A percentile compares a stretch with the other conserved stretches of the same genome.
These are phyloP conservation scores for Mycena haematopus DNA, from an alignment of 768 basidiomycete species.

Conservation along the genomic window DNA sequence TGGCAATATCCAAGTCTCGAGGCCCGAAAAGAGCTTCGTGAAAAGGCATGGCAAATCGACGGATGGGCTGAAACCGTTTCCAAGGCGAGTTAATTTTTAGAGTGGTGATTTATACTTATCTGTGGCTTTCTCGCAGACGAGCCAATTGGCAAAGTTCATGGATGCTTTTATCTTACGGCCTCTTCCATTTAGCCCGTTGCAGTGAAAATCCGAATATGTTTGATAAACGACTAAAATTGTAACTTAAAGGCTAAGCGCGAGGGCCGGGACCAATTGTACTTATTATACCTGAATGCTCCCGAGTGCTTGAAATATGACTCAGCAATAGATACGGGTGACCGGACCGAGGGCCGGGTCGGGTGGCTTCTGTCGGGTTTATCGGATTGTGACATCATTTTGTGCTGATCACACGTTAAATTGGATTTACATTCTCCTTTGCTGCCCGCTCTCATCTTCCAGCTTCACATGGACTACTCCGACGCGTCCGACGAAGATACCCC, in stretches of 20 bases:
- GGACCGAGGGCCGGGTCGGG: not conserved
- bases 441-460: slow-evolving; percentile 25
- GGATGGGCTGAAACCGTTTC: slow-evolving; percentile 96
- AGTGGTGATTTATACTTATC: slow-evolving; percentile 20
- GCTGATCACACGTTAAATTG: slow-evolving; percentile 13
- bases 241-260: not conserved
- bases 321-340: no score
- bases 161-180: slow-evolving; percentile 84
- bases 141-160: slow-evolving; percentile 87
- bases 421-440: slow-evolving; percentile 8
- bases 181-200: slow-evolving; percentile 84
- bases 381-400: not conserved
- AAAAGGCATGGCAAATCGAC: slow-evolving; percentile 92
- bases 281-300: no score
- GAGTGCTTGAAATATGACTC: no score
- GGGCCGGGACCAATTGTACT: not conserved
- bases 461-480: slow-evolving; percentile 60
- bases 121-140: slow-evolving; percentile 62
- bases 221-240: no score
- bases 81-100: slow-evolving; percentile 60
- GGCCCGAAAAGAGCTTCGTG: slow-evolving; percentile 80
- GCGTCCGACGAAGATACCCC: slow-evolving; percentile 62
- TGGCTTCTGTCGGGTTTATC: slow-evolving; percentile 10
- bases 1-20: slow-evolving; percentile 94
- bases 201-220: slow-evolving; percentile 50